Conservation (phyloP, 768 basidiomycete genomes). For the Auricularia heimuer region DNA sequence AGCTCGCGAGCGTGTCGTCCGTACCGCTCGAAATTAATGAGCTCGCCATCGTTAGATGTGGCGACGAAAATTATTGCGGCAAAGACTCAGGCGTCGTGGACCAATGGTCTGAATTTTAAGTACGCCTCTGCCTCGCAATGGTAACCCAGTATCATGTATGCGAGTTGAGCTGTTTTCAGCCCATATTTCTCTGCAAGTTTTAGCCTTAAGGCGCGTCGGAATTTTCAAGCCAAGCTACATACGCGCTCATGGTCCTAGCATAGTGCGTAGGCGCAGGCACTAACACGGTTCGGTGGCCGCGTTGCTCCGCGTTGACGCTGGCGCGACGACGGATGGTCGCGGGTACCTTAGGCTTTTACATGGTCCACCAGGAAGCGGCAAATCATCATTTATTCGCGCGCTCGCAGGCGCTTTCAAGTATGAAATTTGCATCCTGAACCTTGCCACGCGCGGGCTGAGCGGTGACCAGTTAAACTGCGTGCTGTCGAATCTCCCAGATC, state of each 20-base stretch:
- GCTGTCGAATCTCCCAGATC: conserved; percentile 84
- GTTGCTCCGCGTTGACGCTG: background rate
- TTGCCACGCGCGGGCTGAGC: conserved; percentile 89
- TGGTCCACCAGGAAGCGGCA: conserved; percentile 96
- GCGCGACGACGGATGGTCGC: background rate
- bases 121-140: background rate
- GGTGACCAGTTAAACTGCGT: conserved; percentile 95
- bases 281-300: background rate
- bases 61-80: too few relatives aligned
- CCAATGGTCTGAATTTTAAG: background rate
- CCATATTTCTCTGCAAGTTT: conserved; percentile 98
- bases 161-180: conserved; percentile 31
- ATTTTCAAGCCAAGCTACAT: too few relatives aligned
- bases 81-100: background rate
- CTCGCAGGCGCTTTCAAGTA: conserved; percentile 86
- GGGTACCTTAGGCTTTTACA: conserved; percentile 33
- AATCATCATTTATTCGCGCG: conserved; percentile 97
- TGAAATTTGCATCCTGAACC: conserved; percentile 91
- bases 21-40: too few relatives aligned
- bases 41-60: too few relatives aligned
- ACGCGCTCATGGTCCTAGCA: background rate
- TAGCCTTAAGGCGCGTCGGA: conserved; percentile 73
- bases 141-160: background rate
- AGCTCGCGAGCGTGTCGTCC: too few relatives aligned
- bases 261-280: too few relatives aligned